Evolutionary conservation across 805 yeast species (phyloP), one percentile per base, ranked within the genome.

Genomic region (Peterozyma toletana): DNA sequence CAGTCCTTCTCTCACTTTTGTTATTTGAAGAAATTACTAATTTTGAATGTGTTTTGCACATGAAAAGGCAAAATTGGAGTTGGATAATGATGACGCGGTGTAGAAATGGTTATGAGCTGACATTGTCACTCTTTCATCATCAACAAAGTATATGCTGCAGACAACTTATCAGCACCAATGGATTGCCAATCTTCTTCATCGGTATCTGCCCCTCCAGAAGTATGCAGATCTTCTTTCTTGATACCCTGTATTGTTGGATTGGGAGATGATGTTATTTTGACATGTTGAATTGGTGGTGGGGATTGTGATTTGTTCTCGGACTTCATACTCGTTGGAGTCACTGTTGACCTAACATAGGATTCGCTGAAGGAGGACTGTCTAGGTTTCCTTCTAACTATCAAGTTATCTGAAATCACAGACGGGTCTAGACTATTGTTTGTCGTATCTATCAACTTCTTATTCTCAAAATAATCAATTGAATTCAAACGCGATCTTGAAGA

Each of bases 171-270:
- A 0, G 96, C 89, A 1, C 97, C 97, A 43, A 90, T 83, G 0
- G 88, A 66, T 49, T 81, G 85, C 99, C 99, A 91, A 62, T 91
- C 98, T 62, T 91, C 99, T 57, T 91, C 98, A 61, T 91, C 99
- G 0, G 99, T 91, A 55, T 87, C 95, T 37, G 80, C 35, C 14
- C 17, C 17, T 27, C 52, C 34, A 27, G 39, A 44, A 29, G 37
- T 41, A 17, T 38, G 13, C 9, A 11, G 7, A 11, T 15, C 30
- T 35, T 30, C 40, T 41, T 11, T 39, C 43, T 35, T 39, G 17
- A n/a, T 34, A n/a, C 42, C 42, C 36, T 51, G 49, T 46, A 39
- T 44, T 37, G 47, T 47, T 40, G 46, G 51, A 42, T 34, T 51
- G 41, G 35, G 47, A 41, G 41, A 44, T 44, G 43, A 50, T 40